Conservation (phyloP, 2,329 filamentous ascomycete genomes). For the Dactylellina cionopaga region DNA sequence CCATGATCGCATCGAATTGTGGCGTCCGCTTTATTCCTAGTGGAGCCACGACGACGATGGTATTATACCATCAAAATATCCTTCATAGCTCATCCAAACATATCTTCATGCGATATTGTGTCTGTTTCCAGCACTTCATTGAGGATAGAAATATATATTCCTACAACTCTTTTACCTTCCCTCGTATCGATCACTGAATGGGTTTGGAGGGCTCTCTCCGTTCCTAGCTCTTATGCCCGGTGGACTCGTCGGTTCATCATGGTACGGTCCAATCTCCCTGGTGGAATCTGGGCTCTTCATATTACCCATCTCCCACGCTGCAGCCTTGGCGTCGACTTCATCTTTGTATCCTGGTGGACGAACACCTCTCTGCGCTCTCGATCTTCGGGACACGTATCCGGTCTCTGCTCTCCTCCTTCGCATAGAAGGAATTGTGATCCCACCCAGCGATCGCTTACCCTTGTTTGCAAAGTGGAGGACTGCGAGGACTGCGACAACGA, state of each 20-base stretch:
- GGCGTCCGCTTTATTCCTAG: too few relatives aligned
- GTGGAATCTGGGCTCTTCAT: slow-evolving; percentile 47
- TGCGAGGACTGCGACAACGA: slow-evolving; percentile 32
- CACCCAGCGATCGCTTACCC: slow-evolving; percentile 34
- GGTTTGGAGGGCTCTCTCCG: slow-evolving; percentile 33
- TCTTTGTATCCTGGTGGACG: slow-evolving; percentile 39
- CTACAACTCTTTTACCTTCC: slow-evolving; percentile 6
- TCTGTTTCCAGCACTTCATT: too few relatives aligned
- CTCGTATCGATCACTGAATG: slow-evolving; percentile 42
- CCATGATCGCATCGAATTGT: not conserved
- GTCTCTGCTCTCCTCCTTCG: slow-evolving; percentile 29
- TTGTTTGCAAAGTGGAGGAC: slow-evolving; percentile 35
- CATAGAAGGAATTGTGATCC: slow-evolving; percentile 47
- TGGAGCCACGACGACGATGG: too few relatives aligned
- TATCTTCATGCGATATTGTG: too few relatives aligned
- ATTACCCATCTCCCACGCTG: slow-evolving; percentile 48
- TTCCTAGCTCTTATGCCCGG: slow-evolving; percentile 37
- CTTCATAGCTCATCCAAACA: too few relatives aligned
- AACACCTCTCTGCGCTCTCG: slow-evolving; percentile 4
- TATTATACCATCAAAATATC: too few relatives aligned
- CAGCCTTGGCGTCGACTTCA: slow-evolving; percentile 42
- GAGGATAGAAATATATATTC: too few relatives aligned
- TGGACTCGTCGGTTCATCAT: slow-evolving; percentile 42
- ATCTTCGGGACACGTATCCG: slow-evolving; percentile 33
- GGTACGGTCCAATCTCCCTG: slow-evolving; percentile 28